Conservation (phyloP, 768 basidiomycete species). For the Collybiopsis luxurians region DNA sequence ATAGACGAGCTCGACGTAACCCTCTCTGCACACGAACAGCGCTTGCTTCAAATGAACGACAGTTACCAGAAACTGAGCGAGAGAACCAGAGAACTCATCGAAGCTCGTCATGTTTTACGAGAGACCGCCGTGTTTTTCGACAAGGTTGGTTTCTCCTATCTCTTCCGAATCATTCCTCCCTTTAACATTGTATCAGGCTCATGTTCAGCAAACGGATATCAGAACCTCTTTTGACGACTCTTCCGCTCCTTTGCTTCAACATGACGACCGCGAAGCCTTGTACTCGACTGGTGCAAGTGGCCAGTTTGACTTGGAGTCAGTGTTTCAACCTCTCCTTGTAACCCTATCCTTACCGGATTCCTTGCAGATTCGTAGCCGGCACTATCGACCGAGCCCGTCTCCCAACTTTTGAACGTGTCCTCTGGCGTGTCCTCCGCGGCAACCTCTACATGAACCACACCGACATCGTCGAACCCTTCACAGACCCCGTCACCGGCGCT, state of each 20-base stretch:
- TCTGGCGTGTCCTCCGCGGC: conserved; percentile 97
- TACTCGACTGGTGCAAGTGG: conserved; percentile 41
- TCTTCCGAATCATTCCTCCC: conserved; percentile 7
- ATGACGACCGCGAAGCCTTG: conserved; percentile 80
- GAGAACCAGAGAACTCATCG: conserved; percentile 81
- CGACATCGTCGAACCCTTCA: conserved; percentile 90
- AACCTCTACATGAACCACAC: conserved; percentile 99
- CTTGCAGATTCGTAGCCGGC: conserved; percentile 90
- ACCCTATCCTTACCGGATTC: not conserved
- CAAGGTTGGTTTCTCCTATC: conserved; percentile 43
- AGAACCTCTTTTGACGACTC: conserved; percentile 90
- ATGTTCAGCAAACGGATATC: conserved; percentile 74
- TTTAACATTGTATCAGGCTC: conserved; percentile 50
- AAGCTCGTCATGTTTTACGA: conserved; percentile 90
- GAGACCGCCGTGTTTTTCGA: conserved; percentile 98
- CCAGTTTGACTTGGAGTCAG: conserved; percentile 89
- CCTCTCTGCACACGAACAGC: conserved; percentile 80
- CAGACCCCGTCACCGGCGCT: conserved; percentile 77
- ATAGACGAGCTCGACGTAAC: conserved; percentile 92
- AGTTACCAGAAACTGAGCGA: conserved; percentile 88
- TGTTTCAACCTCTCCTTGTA: conserved; percentile 4
- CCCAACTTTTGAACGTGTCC: conserved; percentile 92
- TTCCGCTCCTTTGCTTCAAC: conserved; percentile 85
- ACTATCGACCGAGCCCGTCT: conserved; percentile 92
- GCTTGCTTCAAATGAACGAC: conserved; percentile 87